Evolutionary conservation across 805 yeast genomes (phyloP), one percentile per base, ranked within the genome.

Genomic region (Tetrapisispora nanseiensis): DNA sequence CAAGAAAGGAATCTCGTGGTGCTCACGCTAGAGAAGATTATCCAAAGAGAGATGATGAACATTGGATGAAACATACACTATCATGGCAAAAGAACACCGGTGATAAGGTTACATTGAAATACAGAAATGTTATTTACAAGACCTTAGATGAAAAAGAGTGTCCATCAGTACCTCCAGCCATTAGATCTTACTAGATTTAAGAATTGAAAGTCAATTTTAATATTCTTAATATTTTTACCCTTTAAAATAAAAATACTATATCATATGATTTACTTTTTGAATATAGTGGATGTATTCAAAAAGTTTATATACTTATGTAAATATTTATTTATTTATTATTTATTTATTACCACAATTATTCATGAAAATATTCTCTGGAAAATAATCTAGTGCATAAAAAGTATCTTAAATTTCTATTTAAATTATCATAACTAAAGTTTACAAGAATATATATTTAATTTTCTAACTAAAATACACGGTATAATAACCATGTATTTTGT

Each of bases 21-120:
- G 97, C 98, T 39, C 98, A 90, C 63, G 97, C 98, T 46, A 83
- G 97, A 74, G 98, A 90, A 69, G 98, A 90, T 67, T 89, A 68
- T 72, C 97, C 95, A 59, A 80, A 78, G 49, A 86, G 98, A 78
- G 95, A 90, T 63, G 98, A 90, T 65, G 87, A 63, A 43, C 74
- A 87, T 75, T 90, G 98, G 98, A 86, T 86, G 90, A 92, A 90
- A 73, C 98, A 90, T 70, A 75, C 97, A 39, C 71, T 90, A 62
- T 86, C 97, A 40, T 90, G 92, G 87, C 97, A 92, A 74, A 59
- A 67, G 44, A 63, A 68, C 22, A 72, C 72, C 47, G 94, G 90
- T 57, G 90, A 75, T 35, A 72, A 74, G 41, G 86, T 86, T 41
- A 69, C 64, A 43, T 77, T 90, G 68, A 80, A 70, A 56, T 90